These are phyloP conservation scores for Croton setiger DNA, from an alignment of 441 rosid species.

Conservation along the genomic window DNA sequence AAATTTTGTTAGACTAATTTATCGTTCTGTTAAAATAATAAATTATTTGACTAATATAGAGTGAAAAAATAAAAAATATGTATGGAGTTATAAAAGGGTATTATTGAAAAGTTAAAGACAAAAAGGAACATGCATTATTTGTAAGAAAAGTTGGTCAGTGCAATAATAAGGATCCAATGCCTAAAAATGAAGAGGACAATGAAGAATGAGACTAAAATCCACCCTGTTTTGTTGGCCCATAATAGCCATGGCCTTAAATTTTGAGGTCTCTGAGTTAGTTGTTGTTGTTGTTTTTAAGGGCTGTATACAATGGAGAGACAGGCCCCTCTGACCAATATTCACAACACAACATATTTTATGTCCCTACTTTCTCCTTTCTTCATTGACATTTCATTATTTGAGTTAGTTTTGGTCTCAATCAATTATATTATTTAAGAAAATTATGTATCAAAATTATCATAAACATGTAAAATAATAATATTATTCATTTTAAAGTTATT, in stretches of 20 bases:
- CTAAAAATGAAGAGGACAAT: background rate
- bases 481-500: no score
- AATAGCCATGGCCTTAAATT: background rate
- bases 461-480: no score
- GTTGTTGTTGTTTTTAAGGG: background rate
- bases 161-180: slow-evolving; percentile 4
- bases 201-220: background rate
- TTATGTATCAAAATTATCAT: no score
- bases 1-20: no score
- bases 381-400: background rate
- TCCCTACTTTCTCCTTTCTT: background rate
- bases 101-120: no score
- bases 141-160: background rate
- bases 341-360: background rate
- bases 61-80: no score
- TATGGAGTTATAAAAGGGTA: no score
- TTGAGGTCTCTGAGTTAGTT: background rate
- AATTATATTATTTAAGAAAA: background rate
- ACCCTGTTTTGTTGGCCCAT: background rate
- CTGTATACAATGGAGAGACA: background rate
- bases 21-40: no score
- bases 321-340: background rate
- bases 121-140: background rate
- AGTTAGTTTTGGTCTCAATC: background rate
- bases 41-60: no score